A percentile compares a stretch with the other conserved stretches of the same genome.
phyloP scores from a whole-genome alignment of 1,139 yeast species.

The Candida mesenterica region DNA sequence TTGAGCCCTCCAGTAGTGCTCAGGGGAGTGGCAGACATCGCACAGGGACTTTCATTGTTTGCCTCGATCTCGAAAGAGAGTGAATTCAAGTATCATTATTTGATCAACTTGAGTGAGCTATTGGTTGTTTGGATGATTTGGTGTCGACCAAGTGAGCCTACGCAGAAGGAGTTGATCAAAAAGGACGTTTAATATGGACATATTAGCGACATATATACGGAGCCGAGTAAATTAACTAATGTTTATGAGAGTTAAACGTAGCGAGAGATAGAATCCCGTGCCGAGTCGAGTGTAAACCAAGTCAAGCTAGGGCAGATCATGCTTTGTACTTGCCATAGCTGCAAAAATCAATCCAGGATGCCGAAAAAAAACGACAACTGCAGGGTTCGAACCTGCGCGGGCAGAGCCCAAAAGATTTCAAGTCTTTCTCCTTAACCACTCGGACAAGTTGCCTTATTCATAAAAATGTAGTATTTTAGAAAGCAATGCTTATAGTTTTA shows the following conservation, averaged over 20 bases:
- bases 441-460: slow-evolving; percentile 49
- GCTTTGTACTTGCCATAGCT: too few species aligned
- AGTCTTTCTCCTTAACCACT: slow-evolving; percentile 60
- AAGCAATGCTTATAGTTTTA: too few species aligned
- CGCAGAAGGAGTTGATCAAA: slow-evolving; percentile 3
- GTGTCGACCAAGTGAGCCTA: slow-evolving; percentile 7
- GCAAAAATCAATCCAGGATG: too few species aligned
- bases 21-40: slow-evolving; percentile 13
- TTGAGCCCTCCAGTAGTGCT: slow-evolving; percentile 10
- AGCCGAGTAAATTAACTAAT: too few species aligned
- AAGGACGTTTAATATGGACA: too few species aligned
- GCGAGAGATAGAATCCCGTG: too few species aligned
- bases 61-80: slow-evolving; percentile 3
- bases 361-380: slow-evolving; percentile 29
- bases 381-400: slow-evolving; percentile 39
- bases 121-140: slow-evolving; percentile 15
- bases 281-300: too few species aligned
- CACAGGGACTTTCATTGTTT: slow-evolving; percentile 12
- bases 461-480: too few species aligned
- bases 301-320: too few species aligned
- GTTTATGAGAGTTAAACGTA: too few species aligned
- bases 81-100: slow-evolving; percentile 4
- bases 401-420: slow-evolving; percentile 46
- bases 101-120: slow-evolving; percentile 10
- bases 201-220: too few species aligned